Percentiles rank a stretch among this genome's conserved stretches.
phyloP scores from a whole-genome alignment of 2,329 filamentous ascomycete genomes.

The Hypoxylon sp. region DNA sequence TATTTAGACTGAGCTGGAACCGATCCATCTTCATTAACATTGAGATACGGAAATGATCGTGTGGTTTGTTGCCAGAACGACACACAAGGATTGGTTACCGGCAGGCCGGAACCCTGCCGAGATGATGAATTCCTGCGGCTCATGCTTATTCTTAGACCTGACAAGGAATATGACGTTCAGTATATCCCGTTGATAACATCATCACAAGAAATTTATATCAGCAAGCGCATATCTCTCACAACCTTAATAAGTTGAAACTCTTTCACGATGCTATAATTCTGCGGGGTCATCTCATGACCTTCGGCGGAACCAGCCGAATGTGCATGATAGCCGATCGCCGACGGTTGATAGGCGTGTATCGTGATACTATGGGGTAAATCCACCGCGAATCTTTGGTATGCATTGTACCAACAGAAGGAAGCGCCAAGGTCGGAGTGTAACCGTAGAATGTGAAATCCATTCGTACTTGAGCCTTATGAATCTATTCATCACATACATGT shows the following conservation, averaged over 20 bases:
- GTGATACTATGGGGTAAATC: conserved; percentile 11
- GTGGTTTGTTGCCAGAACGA: conserved; percentile 63
- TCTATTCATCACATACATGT: background rate
- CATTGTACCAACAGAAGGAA: conserved; percentile 9
- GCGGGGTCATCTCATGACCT: conserved; percentile 32
- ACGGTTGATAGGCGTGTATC: conserved; percentile 19
- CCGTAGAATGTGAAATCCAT: background rate
- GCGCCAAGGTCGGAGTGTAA: background rate
- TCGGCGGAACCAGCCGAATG: conserved; percentile 28
- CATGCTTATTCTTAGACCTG: conserved; percentile 1
- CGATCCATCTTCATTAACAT: conserved; percentile 55
- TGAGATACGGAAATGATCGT: conserved; percentile 59
- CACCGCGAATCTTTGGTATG: conserved; percentile 16
- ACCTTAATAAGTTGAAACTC: background rate
- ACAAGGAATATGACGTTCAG: background rate
- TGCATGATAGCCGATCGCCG: conserved; percentile 29
- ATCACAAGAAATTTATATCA: background rate
- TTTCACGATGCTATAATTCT: conserved; percentile 25
- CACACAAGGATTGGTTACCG: conserved; percentile 47
- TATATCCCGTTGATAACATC: background rate
- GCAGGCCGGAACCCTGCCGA: conserved; percentile 34
- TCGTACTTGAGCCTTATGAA: background rate
- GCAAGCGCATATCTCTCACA: background rate
- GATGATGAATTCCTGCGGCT: conserved; percentile 13
- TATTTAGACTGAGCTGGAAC: conserved; percentile 55